phyloP scores from a whole-genome alignment of 345 rosid genomes.

The Syzygium jambos region DNA sequence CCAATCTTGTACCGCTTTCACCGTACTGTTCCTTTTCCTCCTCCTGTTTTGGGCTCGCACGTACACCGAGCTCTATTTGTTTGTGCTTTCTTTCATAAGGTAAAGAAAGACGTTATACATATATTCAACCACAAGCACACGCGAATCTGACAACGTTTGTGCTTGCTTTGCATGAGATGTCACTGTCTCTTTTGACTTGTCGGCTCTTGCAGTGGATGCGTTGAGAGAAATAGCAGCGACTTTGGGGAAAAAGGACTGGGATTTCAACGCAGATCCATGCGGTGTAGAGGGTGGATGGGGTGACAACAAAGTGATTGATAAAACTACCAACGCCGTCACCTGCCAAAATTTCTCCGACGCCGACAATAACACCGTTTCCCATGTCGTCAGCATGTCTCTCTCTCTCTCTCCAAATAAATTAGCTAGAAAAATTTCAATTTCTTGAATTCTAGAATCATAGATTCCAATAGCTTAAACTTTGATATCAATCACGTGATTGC shows the following conservation, averaged over 20 bases:
- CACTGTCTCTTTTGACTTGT: rapidly evolving
- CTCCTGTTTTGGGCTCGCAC: background rate
- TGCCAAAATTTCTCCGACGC: background rate
- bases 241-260: background rate
- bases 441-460: background rate
- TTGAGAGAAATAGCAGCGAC: background rate
- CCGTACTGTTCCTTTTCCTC: background rate
- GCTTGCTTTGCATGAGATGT: background rate
- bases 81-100: background rate
- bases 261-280: constrained; percentile 1
- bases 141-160: rapidly evolving
- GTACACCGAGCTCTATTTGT: background rate
- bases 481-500: background rate
- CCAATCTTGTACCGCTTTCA: background rate
- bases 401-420: too few relatives aligned
- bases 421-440: too few relatives aligned
- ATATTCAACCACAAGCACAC: background rate
- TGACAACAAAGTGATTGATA: background rate
- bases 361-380: background rate
- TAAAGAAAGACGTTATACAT: background rate
- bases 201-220: background rate
- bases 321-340: background rate
- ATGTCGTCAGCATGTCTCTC: background rate
- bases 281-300: background rate
- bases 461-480: background rate